Evolutionary conservation across 495 filamentous ascomycete species (phyloP).

Genomic region (Aspergillus campestris): DNA sequence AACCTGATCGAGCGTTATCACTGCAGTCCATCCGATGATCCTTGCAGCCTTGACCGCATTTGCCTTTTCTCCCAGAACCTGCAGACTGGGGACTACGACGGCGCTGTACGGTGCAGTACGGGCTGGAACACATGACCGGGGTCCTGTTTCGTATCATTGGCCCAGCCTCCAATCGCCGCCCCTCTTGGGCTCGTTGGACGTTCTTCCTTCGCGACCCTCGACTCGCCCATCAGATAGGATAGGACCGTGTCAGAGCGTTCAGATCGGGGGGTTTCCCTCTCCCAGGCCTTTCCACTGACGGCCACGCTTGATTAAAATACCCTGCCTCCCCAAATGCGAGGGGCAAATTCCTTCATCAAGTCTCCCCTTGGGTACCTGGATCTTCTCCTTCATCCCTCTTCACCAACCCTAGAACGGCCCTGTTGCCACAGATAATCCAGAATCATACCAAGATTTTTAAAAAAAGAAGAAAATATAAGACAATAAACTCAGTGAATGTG

Average conservation of each 20-base stretch:
- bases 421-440: no score
- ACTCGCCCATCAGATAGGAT: no score
- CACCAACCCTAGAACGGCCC: no score
- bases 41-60: background rate
- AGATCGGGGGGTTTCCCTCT: background rate
- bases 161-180: conserved; percentile 18
- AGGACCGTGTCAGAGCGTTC: no score
- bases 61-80: background rate
- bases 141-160: conserved; percentile 13
- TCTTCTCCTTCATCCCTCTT: no score
- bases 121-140: conserved; percentile 15
- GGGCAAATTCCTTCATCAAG: conserved; percentile 2
- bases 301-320: no score
- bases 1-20: conserved; percentile 3
- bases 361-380: background rate
- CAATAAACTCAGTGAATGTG: no score
- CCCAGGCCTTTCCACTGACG: background rate
- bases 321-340: conserved; percentile 1
- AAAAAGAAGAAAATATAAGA: background rate
- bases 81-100: conserved; percentile 12
- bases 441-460: background rate
- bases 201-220: no score
- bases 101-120: conserved; percentile 13
- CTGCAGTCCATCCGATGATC: conserved; percentile 13
- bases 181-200: background rate